Conservation (phyloP, 306 rosid species). For the Sindora glabra region DNA sequence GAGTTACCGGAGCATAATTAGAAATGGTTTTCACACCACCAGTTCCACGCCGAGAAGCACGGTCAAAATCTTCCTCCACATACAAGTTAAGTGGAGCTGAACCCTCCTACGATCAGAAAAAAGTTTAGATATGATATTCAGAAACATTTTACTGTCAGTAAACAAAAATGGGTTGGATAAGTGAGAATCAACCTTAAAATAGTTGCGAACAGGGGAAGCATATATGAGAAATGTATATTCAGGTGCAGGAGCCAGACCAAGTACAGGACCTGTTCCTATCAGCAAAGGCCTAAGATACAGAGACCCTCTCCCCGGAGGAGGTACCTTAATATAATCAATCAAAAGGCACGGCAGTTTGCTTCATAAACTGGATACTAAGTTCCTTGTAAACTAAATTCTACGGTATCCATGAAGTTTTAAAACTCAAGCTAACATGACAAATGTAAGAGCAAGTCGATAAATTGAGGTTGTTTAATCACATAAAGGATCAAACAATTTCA, state of each 20-base stretch:
- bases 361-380: too few species aligned
- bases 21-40: conserved; percentile 78
- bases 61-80: conserved; percentile 73
- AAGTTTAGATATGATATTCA: too few species aligned
- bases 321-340: conserved; percentile 48
- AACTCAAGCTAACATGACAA: too few species aligned
- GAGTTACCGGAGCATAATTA: conserved; percentile 77
- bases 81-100: conserved; percentile 68
- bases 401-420: too few species aligned
- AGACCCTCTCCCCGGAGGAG: conserved; percentile 78
- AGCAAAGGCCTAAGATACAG: conserved; percentile 80
- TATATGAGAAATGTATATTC: conserved; percentile 69
- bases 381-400: too few species aligned
- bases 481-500: too few species aligned
- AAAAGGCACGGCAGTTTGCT: too few species aligned
- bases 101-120: conserved; percentile 49
- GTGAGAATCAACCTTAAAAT: conserved; percentile 64
- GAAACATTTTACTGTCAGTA: too few species aligned
- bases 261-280: conserved; percentile 69
- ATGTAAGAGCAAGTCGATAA: too few species aligned
- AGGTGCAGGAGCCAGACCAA: conserved; percentile 77
- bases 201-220: conserved; percentile 90
- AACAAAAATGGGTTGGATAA: too few species aligned
- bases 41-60: conserved; percentile 75
- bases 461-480: too few species aligned